phyloP scores from a whole-genome alignment of 352 stramenopile species.

The Phytophthora hibernalis region DNA sequence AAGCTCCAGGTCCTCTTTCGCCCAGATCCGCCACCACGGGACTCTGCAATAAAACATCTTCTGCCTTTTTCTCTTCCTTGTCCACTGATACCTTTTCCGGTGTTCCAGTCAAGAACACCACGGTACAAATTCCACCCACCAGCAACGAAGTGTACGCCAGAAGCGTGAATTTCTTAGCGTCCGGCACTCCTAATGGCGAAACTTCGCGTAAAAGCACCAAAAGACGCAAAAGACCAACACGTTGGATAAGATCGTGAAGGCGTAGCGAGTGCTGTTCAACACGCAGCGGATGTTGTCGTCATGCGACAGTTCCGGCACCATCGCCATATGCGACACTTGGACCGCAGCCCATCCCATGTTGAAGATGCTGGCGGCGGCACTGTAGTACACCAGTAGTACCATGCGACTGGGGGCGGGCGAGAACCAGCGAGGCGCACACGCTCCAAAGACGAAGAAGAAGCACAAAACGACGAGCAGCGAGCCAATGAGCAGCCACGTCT shows the following conservation, averaged over 20 bases:
- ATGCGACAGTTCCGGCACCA: conserved; percentile 82
- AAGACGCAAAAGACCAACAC: conserved; percentile 87
- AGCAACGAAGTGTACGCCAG: conserved; percentile 76
- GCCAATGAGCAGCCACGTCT: conserved; percentile 78
- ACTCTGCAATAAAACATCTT: conserved; percentile 44
- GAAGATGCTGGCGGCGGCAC: conserved; percentile 77
- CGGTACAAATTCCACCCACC: conserved; percentile 64
- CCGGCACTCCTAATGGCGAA: conserved; percentile 64
- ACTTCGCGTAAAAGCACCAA: conserved; percentile 70
- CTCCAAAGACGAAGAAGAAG: conserved; percentile 88
- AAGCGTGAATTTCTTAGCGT: conserved; percentile 80
- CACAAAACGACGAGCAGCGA: conserved; percentile 79
- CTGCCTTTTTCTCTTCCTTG: conserved; percentile 34
- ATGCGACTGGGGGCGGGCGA: conserved; percentile 55
- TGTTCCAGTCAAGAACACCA: conserved; percentile 75
- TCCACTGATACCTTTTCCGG: conserved; percentile 59
- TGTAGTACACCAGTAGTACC: conserved; percentile 81
- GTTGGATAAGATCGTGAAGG: conserved; percentile 90
- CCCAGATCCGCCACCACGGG: conserved; percentile 63
- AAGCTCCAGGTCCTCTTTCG: conserved; percentile 45
- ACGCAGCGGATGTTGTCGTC: conserved; percentile 84
- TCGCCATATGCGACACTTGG: conserved; percentile 88
- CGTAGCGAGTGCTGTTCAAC: conserved; percentile 85
- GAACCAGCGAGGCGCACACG: conserved; percentile 70
- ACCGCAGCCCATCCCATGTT: conserved; percentile 87